Evolutionary conservation across 2,329 filamentous ascomycete genomes (phyloP).

Genomic region (Claviceps sp.): DNA sequence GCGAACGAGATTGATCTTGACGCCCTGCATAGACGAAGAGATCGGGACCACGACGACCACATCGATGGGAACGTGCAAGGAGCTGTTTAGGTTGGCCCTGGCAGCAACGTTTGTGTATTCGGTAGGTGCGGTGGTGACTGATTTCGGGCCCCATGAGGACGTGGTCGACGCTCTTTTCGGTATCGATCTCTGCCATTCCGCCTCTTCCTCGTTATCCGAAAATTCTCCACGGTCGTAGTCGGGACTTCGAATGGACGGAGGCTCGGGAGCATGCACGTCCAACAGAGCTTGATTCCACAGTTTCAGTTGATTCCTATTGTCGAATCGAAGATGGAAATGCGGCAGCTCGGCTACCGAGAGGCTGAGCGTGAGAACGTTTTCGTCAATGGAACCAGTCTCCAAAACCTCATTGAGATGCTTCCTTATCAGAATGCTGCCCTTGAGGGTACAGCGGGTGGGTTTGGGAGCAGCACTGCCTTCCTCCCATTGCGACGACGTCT

Average conservation of each 20-base stretch:
- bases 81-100: conserved; percentile 29
- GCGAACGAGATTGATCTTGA: conserved; percentile 89
- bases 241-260: conserved; percentile 48
- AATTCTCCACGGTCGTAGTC: conserved; percentile 67
- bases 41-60: conserved; percentile 94
- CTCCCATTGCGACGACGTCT: conserved; percentile 49
- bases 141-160: conserved; percentile 71
- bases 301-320: conserved; percentile 71
- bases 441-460: conserved; percentile 69
- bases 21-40: conserved; percentile 97
- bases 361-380: conserved; percentile 75
- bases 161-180: conserved; percentile 65
- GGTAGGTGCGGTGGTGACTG: conserved; percentile 75
- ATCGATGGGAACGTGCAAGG: conserved; percentile 81
- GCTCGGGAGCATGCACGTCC: conserved; percentile 64
- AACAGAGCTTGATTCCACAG: conserved; percentile 79
- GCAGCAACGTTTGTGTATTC: conserved; percentile 71
- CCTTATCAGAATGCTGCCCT: conserved; percentile 96
- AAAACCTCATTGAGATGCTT: conserved; percentile 85
- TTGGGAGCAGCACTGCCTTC: conserved; percentile 42
- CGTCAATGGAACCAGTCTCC: conserved; percentile 58
- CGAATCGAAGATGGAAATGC: conserved; percentile 85
- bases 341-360: conserved; percentile 86
- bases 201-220: conserved; percentile 75
- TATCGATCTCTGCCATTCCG: conserved; percentile 55